A percentile compares a stretch with the other conserved stretches of the same genome.
phyloP scores from a whole-genome alignment of 371 early-diverging fungal genomes.

The Mucor mucedo region DNA sequence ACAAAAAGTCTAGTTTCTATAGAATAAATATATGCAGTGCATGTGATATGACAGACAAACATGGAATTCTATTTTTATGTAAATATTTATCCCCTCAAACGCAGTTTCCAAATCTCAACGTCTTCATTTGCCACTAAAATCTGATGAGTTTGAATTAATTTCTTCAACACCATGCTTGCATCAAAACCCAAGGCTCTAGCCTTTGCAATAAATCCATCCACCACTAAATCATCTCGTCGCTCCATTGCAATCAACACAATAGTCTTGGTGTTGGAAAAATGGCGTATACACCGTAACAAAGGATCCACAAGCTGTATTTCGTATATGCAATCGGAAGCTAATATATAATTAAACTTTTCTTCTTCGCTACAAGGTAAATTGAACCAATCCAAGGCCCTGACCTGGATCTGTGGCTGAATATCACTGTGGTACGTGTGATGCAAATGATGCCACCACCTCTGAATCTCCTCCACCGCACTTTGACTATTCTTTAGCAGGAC shows the following conservation, averaged over 20 bases:
- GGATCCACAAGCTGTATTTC: slow-evolving; percentile 36
- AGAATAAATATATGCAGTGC: not conserved
- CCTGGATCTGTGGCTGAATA: slow-evolving; percentile 26
- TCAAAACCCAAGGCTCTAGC: slow-evolving; percentile 42
- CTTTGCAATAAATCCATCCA: slow-evolving; percentile 39
- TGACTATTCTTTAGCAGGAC: slow-evolving; percentile 30
- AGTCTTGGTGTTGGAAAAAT: slow-evolving; percentile 26
- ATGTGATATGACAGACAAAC: not conserved
- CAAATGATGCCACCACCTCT: slow-evolving; percentile 37
- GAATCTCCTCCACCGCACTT: slow-evolving; percentile 25
- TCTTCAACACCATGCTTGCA: slow-evolving; percentile 37
- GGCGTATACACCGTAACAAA: slow-evolving; percentile 25
- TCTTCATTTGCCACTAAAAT: slow-evolving; percentile 36
- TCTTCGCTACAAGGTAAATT: slow-evolving; percentile 1
- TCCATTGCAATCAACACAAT: slow-evolving; percentile 38
- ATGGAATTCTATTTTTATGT: slow-evolving; percentile 4
- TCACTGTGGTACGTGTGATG: slow-evolving; percentile 16
- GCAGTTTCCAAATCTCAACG: slow-evolving; percentile 50
- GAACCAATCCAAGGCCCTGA: slow-evolving; percentile 41
- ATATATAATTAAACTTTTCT: slow-evolving; percentile 33
- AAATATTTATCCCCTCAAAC: slow-evolving; percentile 19
- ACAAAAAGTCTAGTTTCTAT: slow-evolving; percentile 13
- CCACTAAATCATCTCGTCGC: slow-evolving; percentile 40
- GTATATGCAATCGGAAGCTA: slow-evolving; percentile 50
- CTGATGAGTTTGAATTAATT: slow-evolving; percentile 19